Evolutionary conservation across 495 filamentous ascomycete genomes (phyloP), one percentile per base, ranked within the genome.

Genomic region (Clohesyomyces aquaticus): DNA sequence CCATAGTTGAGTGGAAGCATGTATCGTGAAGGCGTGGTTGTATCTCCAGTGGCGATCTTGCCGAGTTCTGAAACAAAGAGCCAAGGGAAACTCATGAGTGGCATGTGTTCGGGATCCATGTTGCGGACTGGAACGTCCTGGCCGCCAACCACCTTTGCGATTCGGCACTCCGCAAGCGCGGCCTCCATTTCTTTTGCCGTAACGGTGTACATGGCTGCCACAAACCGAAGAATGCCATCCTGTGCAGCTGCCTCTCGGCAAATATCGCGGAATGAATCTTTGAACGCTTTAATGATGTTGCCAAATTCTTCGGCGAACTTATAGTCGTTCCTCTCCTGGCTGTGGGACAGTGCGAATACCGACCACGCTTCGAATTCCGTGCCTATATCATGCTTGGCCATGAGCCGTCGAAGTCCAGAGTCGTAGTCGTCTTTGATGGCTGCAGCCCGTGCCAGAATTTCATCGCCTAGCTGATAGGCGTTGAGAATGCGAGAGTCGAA

Each of bases 321-420:
- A 76, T 95, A 98, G 59, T 92, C 89, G 11, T 82, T 81, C 25
- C 79, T 81, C 19, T 84, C 79, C 3, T 80, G 78, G 9, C 86
- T 85, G 67, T 90, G 90, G 9, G 80, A 79, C 41, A 98, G 77
- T 2, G 93, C 85, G 70, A 96, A 98, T 1, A 87, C 85, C 0
- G 91, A 88, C 85, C 85, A 96, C 1, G 93, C 81, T 74, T 99
- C 95, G 54, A 96, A 97, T 69, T 99, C 94, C 12, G 90, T 96
- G 14, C 77, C 76, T 52, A 98, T 90, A 29, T 87, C 91, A 64
- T 91, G 86, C 67, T 96, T 91, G 0, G 88, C 87, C 88, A 96
- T 91, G 32, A 96, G 81, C 16, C 91, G 83, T 10, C 82, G 84
- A 70, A 98, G 82, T 0, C 84, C 83, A 22, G 79, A 78, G 72